A percentile compares a stretch with the other conserved stretches of the same genome.
phyloP scores from a whole-genome alignment of 2,329 filamentous ascomycete species.

The Talaromyces atroroseus region DNA sequence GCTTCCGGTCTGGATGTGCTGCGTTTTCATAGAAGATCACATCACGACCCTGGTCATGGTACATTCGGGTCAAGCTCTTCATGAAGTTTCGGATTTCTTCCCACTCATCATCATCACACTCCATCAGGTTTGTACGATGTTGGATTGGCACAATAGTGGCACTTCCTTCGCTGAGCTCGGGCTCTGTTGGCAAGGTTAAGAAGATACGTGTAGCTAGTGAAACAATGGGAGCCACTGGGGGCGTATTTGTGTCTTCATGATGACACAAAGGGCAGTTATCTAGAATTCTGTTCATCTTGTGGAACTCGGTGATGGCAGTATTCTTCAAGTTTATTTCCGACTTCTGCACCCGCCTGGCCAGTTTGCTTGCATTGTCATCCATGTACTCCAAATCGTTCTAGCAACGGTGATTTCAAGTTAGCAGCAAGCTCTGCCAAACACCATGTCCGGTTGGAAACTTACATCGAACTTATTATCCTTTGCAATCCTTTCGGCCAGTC shows the following conservation, averaged over 20 bases:
- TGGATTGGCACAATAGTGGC: slow-evolving; percentile 85
- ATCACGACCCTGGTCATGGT: slow-evolving; percentile 85
- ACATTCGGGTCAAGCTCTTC: slow-evolving; percentile 91
- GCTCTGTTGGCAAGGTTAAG: slow-evolving; percentile 82
- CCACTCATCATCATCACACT: slow-evolving; percentile 99
- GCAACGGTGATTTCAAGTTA: slow-evolving; percentile 15
- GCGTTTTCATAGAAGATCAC: slow-evolving; percentile 98
- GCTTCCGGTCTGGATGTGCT: slow-evolving; percentile 67
- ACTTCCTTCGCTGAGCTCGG: slow-evolving; percentile 75
- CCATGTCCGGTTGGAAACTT: slow-evolving; percentile 20
- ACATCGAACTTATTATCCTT: slow-evolving; percentile 84
- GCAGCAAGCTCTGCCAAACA: not conserved
- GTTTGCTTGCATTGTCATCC: slow-evolving; percentile 89
- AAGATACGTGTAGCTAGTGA: slow-evolving; percentile 82
- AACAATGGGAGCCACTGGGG: slow-evolving; percentile 77
- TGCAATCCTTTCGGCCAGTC: slow-evolving; percentile 86
- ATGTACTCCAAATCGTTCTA: slow-evolving; percentile 88
- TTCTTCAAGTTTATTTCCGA: slow-evolving; percentile 85
- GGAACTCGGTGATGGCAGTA: slow-evolving; percentile 78
- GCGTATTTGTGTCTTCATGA: slow-evolving; percentile 74
- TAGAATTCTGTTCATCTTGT: slow-evolving; percentile 79
- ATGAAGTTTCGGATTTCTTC: slow-evolving; percentile 98
- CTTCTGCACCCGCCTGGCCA: slow-evolving; percentile 81
- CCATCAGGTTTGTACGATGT: slow-evolving; percentile 83
- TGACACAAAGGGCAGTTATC: slow-evolving; percentile 87